Base-by-base conservation (phyloP, 1,284 basidiomycete species). In the Tausonia pullulans region DNA sequence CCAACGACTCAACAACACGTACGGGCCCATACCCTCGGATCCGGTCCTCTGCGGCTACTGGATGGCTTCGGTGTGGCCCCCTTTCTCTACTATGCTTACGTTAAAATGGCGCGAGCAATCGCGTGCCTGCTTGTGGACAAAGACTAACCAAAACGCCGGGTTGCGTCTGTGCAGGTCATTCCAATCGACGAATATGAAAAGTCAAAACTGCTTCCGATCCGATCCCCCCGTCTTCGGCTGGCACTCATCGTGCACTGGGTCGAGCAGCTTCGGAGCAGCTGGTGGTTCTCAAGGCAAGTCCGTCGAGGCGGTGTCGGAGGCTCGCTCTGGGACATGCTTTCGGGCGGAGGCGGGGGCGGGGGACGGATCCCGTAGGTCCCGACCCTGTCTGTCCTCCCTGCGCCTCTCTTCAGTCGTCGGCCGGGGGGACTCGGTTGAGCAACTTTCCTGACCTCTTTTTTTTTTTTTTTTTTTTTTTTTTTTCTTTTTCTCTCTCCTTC, bases 101-200 rank as follows among this genome's bases (percentile, higher is more conserved):
- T 27, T 27, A 2, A 27, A 27, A 1, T 27, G 27, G 27, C 27
- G 27, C 27, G 27, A 27, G 27, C 27, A 27, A 1, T 27, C 27
- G 27, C 27, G 27, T 27, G n/a, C n/a, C n/a, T n/a, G n/a, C n/a
- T n/a, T n/a, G 27, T 27, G 27, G 27, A 27, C 2, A 27, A 27
- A 27, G 27, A 27, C 27, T 27, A 27, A 27, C 27, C 27, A 27
- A 27, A 27, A 27, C 27, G 27, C 27, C 27, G 27, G 27, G 27
- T 27, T 27, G 16, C 63, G 1, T 41, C 11, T 41, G 16, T 14
- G 62, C 71, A 85, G 78, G 80, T 95, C 27, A 84, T 97, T 67
- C 94, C 93, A n/a, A 92, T 97, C 71, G 90, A 95, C 73, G 91
- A 96, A 70, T 83, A 87, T 71, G 91, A 96, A 78, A 95, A 95